Base-by-base conservation (phyloP, 257 asterid genomes). In the Asclepias syriaca region DNA sequence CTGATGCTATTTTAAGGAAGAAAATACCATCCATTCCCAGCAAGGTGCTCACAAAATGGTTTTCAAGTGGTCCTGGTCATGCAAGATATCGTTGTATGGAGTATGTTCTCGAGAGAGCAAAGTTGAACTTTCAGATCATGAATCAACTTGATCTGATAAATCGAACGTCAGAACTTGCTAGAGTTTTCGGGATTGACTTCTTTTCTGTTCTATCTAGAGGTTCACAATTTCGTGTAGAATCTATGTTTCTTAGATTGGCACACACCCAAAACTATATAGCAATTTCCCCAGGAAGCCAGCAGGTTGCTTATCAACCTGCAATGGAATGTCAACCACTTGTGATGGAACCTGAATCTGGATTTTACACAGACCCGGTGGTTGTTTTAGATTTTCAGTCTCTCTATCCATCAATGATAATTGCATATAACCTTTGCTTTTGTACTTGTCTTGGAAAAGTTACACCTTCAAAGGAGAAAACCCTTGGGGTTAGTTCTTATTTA, bases 271-370 rank as follows among this genome's bases (percentile, higher is more conserved):
- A 91, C 80, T 94, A 91, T 81, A 84, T 94, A 85, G 95, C 96
- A 67, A 89, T 94, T 75, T 91, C 98, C 80, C 98, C 98, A 29
- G 98, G 96, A 78, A 88, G 75, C 71, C 89, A 83, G 22, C 98
- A 94, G 86, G 98, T 94, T 72, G 96, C 96, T 71, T 81, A 66
- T 80, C 98, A 94, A 82, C 98, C 98, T 29, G 97, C 98, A 71
- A 89, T 94, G 98, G 98, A 91, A 75, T 94, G 98, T 86, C 69
- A 88, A 73, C 97, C 98, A 40, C 98, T 94, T 77, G 98, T 94
- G 65, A 88, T 94, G 99, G 99, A 94, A 85, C 99, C 99, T 64
- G 92, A 91, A 81, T 94, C 99, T 82, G 87, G 84, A 7, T 94
- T 89, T 77, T 94, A 89, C 84, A 85, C 97, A 40, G 97, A 94